Conservation (phyloP, 2,329 filamentous ascomycete species). For the Talaromyces piceae region DNA sequence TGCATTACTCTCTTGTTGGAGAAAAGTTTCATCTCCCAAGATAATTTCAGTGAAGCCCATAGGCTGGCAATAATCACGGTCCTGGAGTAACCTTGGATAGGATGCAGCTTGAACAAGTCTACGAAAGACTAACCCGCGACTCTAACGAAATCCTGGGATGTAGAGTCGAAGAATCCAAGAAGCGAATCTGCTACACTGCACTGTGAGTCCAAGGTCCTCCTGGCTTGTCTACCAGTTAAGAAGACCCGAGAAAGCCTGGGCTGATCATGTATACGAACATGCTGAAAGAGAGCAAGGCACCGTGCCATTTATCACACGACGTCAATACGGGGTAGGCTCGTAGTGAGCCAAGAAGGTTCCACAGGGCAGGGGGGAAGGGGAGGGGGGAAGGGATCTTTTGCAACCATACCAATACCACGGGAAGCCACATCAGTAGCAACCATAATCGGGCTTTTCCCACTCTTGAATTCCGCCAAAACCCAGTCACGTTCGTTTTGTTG, state of each 20-base stretch:
- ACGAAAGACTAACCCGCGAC: conserved; percentile 69
- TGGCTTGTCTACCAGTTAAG: conserved; percentile 65
- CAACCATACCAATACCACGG: conserved; percentile 99
- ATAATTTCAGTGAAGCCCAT: conserved; percentile 44
- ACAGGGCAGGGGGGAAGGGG: conserved; percentile 22
- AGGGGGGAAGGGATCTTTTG: conserved; percentile 32
- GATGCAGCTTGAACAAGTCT: conserved; percentile 68
- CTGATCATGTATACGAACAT: conserved; percentile 83
- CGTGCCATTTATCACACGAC: conserved; percentile 55
- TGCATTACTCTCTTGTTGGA: conserved; percentile 54
- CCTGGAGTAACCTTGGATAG: conserved; percentile 59
- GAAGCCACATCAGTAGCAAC: conserved; percentile 99
- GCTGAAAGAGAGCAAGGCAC: conserved; percentile 87
- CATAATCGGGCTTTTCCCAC: conserved; percentile 99
- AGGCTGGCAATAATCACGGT: conserved; percentile 53
- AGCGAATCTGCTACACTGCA: conserved; percentile 66
- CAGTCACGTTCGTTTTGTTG: conserved; percentile 99
- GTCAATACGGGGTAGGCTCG: conserved; percentile 40
- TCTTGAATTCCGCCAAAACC: conserved; percentile 99
- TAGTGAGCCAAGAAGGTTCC: conserved; percentile 2
- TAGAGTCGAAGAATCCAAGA: conserved; percentile 66
- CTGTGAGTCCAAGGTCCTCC: conserved; percentile 81
- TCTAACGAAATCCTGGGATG: conserved; percentile 52
- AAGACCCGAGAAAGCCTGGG: conserved; percentile 77
- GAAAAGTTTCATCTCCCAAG: conserved; percentile 35